Evolutionary conservation across 2,329 filamentous ascomycete genomes (phyloP).

Genomic region (Trichophyton mentagrophytes): DNA sequence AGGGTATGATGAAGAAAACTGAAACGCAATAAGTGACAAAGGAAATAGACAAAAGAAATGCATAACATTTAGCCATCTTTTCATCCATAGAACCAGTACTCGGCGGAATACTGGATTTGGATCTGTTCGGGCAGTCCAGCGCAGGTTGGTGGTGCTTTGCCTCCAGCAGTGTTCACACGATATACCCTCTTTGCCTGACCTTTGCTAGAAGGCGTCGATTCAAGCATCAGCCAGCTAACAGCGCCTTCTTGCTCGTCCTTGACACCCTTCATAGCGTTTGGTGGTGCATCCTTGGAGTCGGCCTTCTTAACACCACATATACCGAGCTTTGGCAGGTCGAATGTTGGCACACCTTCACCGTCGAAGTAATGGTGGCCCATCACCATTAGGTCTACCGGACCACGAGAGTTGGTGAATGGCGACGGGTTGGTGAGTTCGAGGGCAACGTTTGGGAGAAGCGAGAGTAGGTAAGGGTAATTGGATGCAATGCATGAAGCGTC

Average conservation of each 20-base stretch:
- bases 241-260: slow-evolving; percentile 49
- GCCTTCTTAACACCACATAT: slow-evolving; percentile 52
- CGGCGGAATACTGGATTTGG: slow-evolving; percentile 65
- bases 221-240: slow-evolving; percentile 69
- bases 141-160: slow-evolving; percentile 62
- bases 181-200: slow-evolving; percentile 63
- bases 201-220: slow-evolving; percentile 41
- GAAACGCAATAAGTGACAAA: neutral
- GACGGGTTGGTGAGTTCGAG: slow-evolving; percentile 34
- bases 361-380: slow-evolving; percentile 75
- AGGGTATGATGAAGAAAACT: neutral
- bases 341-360: slow-evolving; percentile 58
- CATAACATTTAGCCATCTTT: neutral
- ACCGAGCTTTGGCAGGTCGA: slow-evolving; percentile 55
- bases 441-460: slow-evolving; percentile 52
- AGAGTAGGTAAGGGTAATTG: slow-evolving; percentile 53
- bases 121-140: slow-evolving; percentile 51
- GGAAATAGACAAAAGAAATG: neutral
- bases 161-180: slow-evolving; percentile 71
- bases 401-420: slow-evolving; percentile 23
- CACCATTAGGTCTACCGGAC: slow-evolving; percentile 48
- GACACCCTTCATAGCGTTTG: slow-evolving; percentile 45
- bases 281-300: slow-evolving; percentile 49
- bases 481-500: slow-evolving; percentile 71
- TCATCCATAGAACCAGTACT: slow-evolving; percentile 53